These are phyloP conservation scores for Mallotus japonicus DNA, from an alignment of 441 rosid species.

Conservation along the genomic window DNA sequence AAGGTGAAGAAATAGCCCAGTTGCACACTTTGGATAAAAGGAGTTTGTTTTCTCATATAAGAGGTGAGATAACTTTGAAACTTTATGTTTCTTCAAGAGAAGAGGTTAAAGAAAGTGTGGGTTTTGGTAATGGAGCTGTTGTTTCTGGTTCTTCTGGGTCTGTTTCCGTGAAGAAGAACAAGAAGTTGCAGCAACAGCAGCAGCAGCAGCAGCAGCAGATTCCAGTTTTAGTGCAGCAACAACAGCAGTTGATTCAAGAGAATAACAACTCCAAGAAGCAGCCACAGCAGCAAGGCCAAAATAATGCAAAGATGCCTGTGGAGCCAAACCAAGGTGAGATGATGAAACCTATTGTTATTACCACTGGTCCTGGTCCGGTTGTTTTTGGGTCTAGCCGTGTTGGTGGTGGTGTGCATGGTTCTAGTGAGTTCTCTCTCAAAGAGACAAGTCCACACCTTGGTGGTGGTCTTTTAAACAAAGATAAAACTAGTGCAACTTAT, in stretches of 20 bases:
- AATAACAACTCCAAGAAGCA: slow-evolving; percentile 32
- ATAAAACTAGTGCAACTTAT: slow-evolving; percentile 38
- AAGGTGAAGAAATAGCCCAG: slow-evolving; percentile 50
- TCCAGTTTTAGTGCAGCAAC: slow-evolving; percentile 40
- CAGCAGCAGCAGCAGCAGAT: slow-evolving; percentile 43
- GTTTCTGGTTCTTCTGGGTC: slow-evolving; percentile 27
- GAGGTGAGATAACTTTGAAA: slow-evolving; percentile 63
- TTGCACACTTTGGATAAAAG: slow-evolving; percentile 64
- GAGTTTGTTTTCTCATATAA: slow-evolving; percentile 61
- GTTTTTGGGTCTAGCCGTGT: slow-evolving; percentile 21
- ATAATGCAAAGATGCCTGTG: slow-evolving; percentile 41
- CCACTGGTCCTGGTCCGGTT: slow-evolving; percentile 38
- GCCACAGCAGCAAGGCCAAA: slow-evolving; percentile 28
- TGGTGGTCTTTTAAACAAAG: slow-evolving; percentile 37
- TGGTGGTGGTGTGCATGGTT: slow-evolving; percentile 30
- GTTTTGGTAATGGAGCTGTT: slow-evolving; percentile 26
- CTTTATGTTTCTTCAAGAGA: slow-evolving; percentile 42
- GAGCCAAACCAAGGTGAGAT: slow-evolving; percentile 51
- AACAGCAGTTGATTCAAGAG: slow-evolving; percentile 27
- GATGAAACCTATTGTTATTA: slow-evolving; percentile 50
- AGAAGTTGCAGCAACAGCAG: slow-evolving; percentile 45
- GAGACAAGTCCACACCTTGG: slow-evolving; percentile 58
- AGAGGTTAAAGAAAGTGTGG: slow-evolving; percentile 28
- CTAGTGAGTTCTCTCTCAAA: slow-evolving; percentile 45
- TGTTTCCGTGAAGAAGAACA: slow-evolving; percentile 41